phyloP scores from a whole-genome alignment of 2,329 filamentous ascomycete species.

The Fusarium mexicanum region DNA sequence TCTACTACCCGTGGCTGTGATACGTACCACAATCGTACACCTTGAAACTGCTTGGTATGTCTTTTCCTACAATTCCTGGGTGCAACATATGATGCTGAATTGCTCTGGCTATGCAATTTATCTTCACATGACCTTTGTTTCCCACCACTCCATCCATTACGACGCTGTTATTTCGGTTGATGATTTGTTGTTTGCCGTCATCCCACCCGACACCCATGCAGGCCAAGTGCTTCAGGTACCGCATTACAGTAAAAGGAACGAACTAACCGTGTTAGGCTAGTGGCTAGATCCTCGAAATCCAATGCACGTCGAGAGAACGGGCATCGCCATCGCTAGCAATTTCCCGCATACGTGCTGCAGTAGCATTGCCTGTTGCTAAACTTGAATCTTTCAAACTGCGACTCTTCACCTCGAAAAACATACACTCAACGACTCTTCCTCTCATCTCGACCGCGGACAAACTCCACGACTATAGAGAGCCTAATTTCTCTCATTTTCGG shows the following conservation, averaged over 20 bases:
- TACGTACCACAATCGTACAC: slow-evolving; percentile 33
- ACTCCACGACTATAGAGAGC: not conserved
- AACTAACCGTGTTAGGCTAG: slow-evolving; percentile 40
- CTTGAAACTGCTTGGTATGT: slow-evolving; percentile 26
- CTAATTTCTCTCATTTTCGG: not conserved
- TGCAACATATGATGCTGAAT: not conserved
- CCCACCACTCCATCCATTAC: not conserved
- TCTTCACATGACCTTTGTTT: not conserved
- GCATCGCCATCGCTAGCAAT: slow-evolving; percentile 49
- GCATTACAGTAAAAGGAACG: slow-evolving; percentile 20
- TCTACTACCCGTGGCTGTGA: slow-evolving; percentile 32
- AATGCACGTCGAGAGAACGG: slow-evolving; percentile 37
- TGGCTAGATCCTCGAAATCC: slow-evolving; percentile 27
- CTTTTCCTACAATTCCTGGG: slow-evolving; percentile 2
- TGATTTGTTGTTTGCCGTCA: slow-evolving; percentile 19
- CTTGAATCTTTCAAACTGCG: slow-evolving; percentile 35
- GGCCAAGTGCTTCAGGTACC: slow-evolving; percentile 40
- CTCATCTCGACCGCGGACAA: slow-evolving; percentile 10
- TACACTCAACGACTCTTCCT: slow-evolving; percentile 7
- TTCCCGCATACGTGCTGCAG: slow-evolving; percentile 48
- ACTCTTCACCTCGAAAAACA: slow-evolving; percentile 22
- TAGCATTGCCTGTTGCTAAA: slow-evolving; percentile 32
- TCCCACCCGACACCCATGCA: slow-evolving; percentile 20
- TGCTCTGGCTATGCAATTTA: not conserved
- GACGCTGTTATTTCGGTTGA: slow-evolving; percentile 17